Conservation (phyloP, 2,329 filamentous ascomycete species). For the Rhinocladiella similis region DNA sequence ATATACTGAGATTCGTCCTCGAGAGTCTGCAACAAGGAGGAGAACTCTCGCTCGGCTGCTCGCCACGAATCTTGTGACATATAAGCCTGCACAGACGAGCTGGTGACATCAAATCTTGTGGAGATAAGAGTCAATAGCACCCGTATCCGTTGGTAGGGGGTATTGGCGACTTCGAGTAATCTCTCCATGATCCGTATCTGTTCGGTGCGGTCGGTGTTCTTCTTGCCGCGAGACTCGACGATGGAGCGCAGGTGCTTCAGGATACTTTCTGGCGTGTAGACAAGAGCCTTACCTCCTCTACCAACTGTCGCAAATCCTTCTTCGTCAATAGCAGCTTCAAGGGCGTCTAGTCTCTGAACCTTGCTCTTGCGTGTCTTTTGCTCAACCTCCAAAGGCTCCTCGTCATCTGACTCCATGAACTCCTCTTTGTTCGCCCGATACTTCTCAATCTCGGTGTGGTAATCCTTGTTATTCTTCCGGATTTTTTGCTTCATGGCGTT, state of each 20-base stretch:
- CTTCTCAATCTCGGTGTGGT: conserved; percentile 79
- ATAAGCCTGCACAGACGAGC: conserved; percentile 68
- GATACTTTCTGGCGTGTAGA: conserved; percentile 96
- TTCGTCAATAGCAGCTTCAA: conserved; percentile 63
- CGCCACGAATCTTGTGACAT: conserved; percentile 99
- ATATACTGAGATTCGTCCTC: conserved; percentile 78
- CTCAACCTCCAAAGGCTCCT: conserved; percentile 57
- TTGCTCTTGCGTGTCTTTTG: conserved; percentile 43
- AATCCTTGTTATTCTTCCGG: conserved; percentile 98
- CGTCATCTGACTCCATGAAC: conserved; percentile 83
- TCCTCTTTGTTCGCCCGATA: conserved; percentile 83
- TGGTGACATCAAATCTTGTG: conserved; percentile 88
- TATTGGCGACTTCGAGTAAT: conserved; percentile 81
- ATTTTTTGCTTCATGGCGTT: conserved; percentile 98
- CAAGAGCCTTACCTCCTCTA: conserved; percentile 81
- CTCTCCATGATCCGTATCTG: conserved; percentile 99
- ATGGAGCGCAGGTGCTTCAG: conserved; percentile 94
- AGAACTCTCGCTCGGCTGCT: conserved; percentile 83
- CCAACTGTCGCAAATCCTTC: conserved; percentile 88
- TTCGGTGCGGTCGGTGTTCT: conserved; percentile 93
- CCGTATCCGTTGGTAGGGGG: conserved; percentile 90
- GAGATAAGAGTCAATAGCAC: conserved; percentile 90
- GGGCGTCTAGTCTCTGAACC: conserved; percentile 51
- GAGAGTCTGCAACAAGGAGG: conserved; percentile 72
- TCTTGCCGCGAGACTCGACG: conserved; percentile 94